Evolutionary conservation across 2,329 filamentous ascomycete species (phyloP), one percentile per base, ranked within the genome.

Genomic region (Exserohilum rostratum): DNA sequence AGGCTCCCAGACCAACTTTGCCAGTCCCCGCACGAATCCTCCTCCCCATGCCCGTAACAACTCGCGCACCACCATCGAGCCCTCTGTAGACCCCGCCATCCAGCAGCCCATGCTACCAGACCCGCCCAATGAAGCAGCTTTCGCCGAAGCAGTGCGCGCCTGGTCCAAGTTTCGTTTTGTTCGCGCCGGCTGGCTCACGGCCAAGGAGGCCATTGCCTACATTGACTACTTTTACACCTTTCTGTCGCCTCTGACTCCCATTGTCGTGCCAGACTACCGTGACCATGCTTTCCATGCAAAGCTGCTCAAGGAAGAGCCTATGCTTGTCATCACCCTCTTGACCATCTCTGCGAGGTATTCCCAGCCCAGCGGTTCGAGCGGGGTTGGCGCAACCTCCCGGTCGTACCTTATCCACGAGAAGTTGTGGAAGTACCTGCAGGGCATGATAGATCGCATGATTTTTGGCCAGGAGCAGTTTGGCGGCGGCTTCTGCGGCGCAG

Each of bases 391-490:
- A 0, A 83, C 88, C 58, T 96, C 91, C 43, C 87, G 95, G 46
- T 91, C 92, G 0, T 91, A 95, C 67, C 89, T 91, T 43, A 96
- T 99, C 50, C 95, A 98, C 64, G 91, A 97, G 67, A 92, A 96
- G 74, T 84, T 98, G 5, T 99, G 95, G 95, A 90, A 87, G 27
- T 96, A 97, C 70, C 83, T 98, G 27, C 88, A 93, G 46, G 90
- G 91, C 54, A 97, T 98, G 90, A 95, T 98, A 62, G 91, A 96
- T 75, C 87, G 93, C 30, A 90, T 96, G 62, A 87, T 98, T 33
- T 98, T 92, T 90, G 95, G 93, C 7, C 93, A 97, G 71, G 93
- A 98, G 74, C 91, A 96, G 47, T 97, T 97, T 69, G 93, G 92
- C 27, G 91, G 91, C 22, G 91, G 90, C 13, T 92, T 93, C 72